A percentile compares a stretch with the other conserved stretches of the same genome.
These are phyloP conservation scores for Neurospora sp. DNA, from an alignment of 2,329 filamentous ascomycete genomes.

Conservation along the genomic window DNA sequence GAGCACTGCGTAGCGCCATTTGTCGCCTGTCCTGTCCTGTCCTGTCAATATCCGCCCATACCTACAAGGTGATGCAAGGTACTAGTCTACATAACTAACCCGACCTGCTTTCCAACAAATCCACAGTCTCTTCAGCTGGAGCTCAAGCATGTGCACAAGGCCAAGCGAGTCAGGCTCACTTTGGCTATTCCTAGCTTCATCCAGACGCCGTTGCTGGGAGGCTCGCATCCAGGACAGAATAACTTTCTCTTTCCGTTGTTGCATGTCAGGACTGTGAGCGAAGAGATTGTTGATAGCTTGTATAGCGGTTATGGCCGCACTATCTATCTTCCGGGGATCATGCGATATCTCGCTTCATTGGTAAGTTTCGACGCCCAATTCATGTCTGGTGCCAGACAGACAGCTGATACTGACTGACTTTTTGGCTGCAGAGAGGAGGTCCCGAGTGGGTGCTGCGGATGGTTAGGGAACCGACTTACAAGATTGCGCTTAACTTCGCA, in stretches of 20 bases:
- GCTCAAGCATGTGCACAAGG: conserved; percentile 20
- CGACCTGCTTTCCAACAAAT: background rate
- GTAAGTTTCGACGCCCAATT: conserved; percentile 12
- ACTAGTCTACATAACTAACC: background rate
- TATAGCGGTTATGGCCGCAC: conserved; percentile 23
- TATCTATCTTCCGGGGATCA: conserved; percentile 22
- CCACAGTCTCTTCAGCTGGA: conserved; percentile 22
- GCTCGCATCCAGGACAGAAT: conserved; percentile 15
- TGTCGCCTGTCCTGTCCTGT: background rate
- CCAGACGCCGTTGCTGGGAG: conserved; percentile 22
- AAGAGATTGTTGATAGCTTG: conserved; percentile 19
- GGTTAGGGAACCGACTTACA: background rate
- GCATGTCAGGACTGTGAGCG: conserved; percentile 23
- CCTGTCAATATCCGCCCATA: background rate
- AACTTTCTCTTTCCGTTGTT: conserved; percentile 23
- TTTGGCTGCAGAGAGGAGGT: conserved; percentile 10
- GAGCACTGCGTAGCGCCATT: background rate
- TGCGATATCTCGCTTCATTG: conserved; percentile 18
- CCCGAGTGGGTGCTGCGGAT: conserved; percentile 15
- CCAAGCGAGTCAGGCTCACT: conserved; percentile 20
- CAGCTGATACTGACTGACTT: background rate
- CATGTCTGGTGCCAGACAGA: background rate
- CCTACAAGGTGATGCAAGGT: background rate
- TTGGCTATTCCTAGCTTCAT: conserved; percentile 23
- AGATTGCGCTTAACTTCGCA: conserved; percentile 4